Conservation (phyloP, 2,329 filamentous ascomycete species). For the Clonostachys rosea region DNA sequence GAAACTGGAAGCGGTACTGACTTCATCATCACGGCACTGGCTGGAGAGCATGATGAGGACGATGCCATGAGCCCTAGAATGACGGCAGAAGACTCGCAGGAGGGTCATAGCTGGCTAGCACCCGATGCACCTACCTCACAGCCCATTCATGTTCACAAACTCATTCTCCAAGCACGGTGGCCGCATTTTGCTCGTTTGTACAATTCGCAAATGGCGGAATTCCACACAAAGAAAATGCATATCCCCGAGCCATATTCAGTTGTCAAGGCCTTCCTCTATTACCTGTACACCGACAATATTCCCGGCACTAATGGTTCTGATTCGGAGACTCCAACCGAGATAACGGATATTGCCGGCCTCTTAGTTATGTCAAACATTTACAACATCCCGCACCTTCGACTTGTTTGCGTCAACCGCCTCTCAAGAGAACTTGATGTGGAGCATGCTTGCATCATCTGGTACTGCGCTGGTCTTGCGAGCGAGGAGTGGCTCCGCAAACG, state of each 20-base stretch:
- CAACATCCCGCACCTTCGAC: conserved; percentile 87
- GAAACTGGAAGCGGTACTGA: conserved; percentile 84
- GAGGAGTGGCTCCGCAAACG: conserved; percentile 93
- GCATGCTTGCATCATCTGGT: conserved; percentile 94
- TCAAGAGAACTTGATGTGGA: conserved; percentile 90
- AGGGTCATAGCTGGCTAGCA: conserved; percentile 51
- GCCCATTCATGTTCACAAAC: conserved; percentile 90
- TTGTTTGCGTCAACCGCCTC: conserved; percentile 86
- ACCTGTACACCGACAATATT: conserved; percentile 95
- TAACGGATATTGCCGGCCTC: conserved; percentile 87
- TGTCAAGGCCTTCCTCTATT: conserved; percentile 91
- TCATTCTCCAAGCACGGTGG: conserved; percentile 94
- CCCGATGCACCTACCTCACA: conserved; percentile 64
- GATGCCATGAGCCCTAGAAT: conserved; percentile 46
- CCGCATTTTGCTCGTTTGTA: conserved; percentile 93
- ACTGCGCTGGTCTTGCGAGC: conserved; percentile 81
- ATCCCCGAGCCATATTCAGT: conserved; percentile 94
- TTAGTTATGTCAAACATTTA: conserved; percentile 98
- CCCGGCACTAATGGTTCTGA: conserved; percentile 43
- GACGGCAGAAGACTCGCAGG: conserved; percentile 33
- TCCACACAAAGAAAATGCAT: conserved; percentile 95
- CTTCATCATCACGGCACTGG: conserved; percentile 84
- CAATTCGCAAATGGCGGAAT: conserved; percentile 93
- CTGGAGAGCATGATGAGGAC: conserved; percentile 71
- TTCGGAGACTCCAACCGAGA: conserved; percentile 68